Evolutionary conservation across 1,139 yeast genomes (phyloP), one percentile per base, ranked within the genome.

Genomic region (Groenewaldozyma auringiensis): DNA sequence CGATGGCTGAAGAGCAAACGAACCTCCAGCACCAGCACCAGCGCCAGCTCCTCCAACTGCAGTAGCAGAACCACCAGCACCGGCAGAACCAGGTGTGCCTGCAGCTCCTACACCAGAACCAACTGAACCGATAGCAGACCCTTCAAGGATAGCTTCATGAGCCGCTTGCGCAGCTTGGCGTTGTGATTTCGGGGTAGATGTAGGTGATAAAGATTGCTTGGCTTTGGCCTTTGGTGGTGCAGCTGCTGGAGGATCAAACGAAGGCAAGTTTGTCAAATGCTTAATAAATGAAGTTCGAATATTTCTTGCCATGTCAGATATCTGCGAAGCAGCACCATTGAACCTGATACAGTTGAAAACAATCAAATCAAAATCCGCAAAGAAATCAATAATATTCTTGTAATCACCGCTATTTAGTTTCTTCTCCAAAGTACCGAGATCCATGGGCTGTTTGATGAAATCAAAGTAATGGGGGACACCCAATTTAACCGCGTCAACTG

Each of bases 381-480:
- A 75, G 44, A 89, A 77, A 53, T 81, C 81, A 48, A 75, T 73
- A 8, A 88, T 80, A 4, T 76, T 72, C 50, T 74, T 81, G 64
- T 89, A 92, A 2, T 88, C 92, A 59, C 79, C 77, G 11, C 66
- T 77, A 43, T 63, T 71, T 41, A 89, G 67, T 64, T 89, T 92
- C 56, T 76, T 77, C 64, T 94, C 98, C 55, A 92, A 85, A 2
- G 97, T 88, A 3, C 89, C 76, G 42, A 92, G 71, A 64, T 89
- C 97, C 97, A 94, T 92, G 36, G 99, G 99, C 55, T 84, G 72
- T 51, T 77, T 75, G 56, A 94, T 80, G 58, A 79, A 80, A 59
- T 87, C 87, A 63, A 82, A 86, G 64, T 92, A 92, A 49, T 85
- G 79, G 2, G 98, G 99, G 49, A 94, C 84, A 59, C 89, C 88